Conservation (phyloP, 1,284 basidiomycete species). For the Calocybe gambosa region DNA sequence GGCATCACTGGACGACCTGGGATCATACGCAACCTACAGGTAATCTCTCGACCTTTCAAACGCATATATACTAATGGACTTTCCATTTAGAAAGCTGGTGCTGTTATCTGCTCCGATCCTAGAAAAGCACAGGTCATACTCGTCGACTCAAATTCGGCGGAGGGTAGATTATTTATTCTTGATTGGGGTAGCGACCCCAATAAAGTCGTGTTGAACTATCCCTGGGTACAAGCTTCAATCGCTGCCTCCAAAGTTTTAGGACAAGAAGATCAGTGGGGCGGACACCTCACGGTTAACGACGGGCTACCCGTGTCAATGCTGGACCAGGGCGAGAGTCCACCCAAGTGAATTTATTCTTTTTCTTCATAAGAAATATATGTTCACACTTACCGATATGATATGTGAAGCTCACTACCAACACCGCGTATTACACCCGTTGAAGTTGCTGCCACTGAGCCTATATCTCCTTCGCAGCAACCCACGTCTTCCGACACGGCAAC, state of each 20-base stretch:
- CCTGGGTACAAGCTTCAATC: slow-evolving; percentile 39
- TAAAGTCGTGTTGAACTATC: slow-evolving; percentile 42
- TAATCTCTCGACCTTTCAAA: slow-evolving; percentile 20
- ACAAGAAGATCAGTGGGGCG: slow-evolving; percentile 51
- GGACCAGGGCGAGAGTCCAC: slow-evolving; percentile 24
- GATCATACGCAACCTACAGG: slow-evolving; percentile 47
- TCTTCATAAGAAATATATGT: slow-evolving; percentile 16
- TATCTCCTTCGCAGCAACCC: background rate
- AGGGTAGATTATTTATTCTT: slow-evolving; percentile 47
- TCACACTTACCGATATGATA: slow-evolving; percentile 10
- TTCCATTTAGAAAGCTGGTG: slow-evolving; percentile 43
- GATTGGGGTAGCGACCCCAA: slow-evolving; percentile 46
- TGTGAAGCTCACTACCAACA: slow-evolving; percentile 51
- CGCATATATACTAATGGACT: background rate
- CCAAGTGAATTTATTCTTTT: slow-evolving; percentile 15
- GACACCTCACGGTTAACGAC: slow-evolving; percentile 39
- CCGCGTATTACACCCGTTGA: slow-evolving; percentile 53
- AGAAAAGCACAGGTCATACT: slow-evolving; percentile 48
- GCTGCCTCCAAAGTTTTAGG: slow-evolving; percentile 35
- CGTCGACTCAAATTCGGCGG: slow-evolving; percentile 44
- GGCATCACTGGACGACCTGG: slow-evolving; percentile 43
- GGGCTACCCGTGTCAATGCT: slow-evolving; percentile 35
- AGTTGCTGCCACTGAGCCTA: slow-evolving; percentile 4
- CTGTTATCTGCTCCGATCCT: slow-evolving; percentile 39
- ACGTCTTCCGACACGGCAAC: background rate